Conservation (phyloP, 352 stramenopile genomes). For the Phytophthora gonapodyides region DNA sequence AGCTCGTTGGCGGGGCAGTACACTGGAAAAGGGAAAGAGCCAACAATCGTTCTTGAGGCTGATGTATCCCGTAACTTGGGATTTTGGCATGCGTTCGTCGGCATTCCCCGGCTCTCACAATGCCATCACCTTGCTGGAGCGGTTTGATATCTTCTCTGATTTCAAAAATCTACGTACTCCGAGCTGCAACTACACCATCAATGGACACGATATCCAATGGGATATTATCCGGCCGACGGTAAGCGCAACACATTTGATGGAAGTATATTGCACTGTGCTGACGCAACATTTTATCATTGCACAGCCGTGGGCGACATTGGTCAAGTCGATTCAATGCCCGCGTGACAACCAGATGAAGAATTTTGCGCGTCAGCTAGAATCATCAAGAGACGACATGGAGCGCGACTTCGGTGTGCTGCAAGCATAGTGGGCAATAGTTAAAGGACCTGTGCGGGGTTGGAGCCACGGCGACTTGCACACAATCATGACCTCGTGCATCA, state of each 20-base stretch:
- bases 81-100: constrained; percentile 16
- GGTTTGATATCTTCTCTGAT: neutral
- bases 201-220: neutral
- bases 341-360: neutral
- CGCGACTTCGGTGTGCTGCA: neutral
- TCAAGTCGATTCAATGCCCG: neutral
- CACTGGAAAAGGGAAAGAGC: neutral
- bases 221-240: constrained; percentile 9
- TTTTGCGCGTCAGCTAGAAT: constrained; percentile 1
- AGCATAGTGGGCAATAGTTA: no score
- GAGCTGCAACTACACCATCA: neutral
- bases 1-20: constrained; percentile 11
- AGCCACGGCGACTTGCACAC: no score
- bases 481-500: no score
- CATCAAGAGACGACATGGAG: constrained; percentile 6
- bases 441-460: no score
- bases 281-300: neutral
- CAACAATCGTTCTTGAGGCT: constrained; percentile 16
- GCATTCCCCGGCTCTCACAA: constrained; percentile 4
- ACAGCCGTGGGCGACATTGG: neutral
- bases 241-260: neutral
- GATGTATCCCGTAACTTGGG: constrained; percentile 1
- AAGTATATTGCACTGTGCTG: neutral
- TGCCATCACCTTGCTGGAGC: constrained; percentile 4
- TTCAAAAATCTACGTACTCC: neutral